Percentiles rank a stretch among this genome's conserved stretches.
These are phyloP conservation scores for Alternaria longipes DNA, from an alignment of 2,329 filamentous ascomycete genomes.

Conservation along the genomic window DNA sequence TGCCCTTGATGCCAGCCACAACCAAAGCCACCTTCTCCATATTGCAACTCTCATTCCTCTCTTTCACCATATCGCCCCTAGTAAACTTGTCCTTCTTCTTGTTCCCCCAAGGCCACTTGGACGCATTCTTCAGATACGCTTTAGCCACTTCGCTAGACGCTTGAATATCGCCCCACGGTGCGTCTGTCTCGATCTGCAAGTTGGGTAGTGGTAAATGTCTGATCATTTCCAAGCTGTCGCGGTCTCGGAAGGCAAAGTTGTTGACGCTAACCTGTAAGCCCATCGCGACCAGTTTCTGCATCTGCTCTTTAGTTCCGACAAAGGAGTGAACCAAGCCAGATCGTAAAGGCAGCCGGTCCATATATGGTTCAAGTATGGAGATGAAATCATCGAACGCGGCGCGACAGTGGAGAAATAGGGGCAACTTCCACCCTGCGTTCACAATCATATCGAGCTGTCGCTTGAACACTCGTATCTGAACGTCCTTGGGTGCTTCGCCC, in stretches of 20 bases:
- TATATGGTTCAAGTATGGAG: conserved; percentile 53
- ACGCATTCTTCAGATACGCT: conserved; percentile 54
- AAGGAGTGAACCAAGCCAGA: conserved; percentile 54
- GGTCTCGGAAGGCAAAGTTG: conserved; percentile 57
- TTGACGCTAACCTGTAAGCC: conserved; percentile 61
- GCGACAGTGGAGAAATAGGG: conserved; percentile 56
- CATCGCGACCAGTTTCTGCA: conserved; percentile 50
- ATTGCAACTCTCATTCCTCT: conserved; percentile 61
- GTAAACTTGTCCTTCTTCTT: conserved; percentile 63
- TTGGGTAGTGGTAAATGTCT: conserved; percentile 52
- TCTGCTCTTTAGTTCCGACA: conserved; percentile 53
- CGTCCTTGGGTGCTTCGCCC: conserved; percentile 54
- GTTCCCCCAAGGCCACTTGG: conserved; percentile 48
- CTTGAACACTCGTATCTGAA: conserved; percentile 54
- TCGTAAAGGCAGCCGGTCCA: conserved; percentile 46
- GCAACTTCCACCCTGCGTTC: conserved; percentile 44
- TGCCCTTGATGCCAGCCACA: conserved; percentile 60
- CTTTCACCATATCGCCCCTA: conserved; percentile 59
- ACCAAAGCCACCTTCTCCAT: conserved; percentile 60
- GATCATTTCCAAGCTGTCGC: conserved; percentile 56
- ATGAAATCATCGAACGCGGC: conserved; percentile 57
- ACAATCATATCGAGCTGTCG: conserved; percentile 55
- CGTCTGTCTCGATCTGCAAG: conserved; percentile 60
- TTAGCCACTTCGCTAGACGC: conserved; percentile 51
- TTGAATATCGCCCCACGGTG: conserved; percentile 59